Evolutionary conservation across 768 basidiomycete genomes (phyloP).

Genomic region (Suillus subalutaceus): DNA sequence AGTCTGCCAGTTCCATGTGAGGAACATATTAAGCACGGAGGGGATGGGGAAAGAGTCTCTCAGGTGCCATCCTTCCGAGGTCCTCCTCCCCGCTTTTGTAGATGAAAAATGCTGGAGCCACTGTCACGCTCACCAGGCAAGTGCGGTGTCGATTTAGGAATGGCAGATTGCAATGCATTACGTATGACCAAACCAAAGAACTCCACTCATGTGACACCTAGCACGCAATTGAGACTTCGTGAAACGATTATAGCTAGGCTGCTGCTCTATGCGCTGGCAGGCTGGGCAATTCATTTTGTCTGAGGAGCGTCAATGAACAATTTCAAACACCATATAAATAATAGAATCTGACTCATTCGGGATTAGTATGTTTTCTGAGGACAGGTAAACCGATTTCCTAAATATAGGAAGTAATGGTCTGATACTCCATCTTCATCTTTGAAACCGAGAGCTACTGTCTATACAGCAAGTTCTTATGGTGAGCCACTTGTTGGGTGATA

Average conservation of each 20-base stretch:
- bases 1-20: background rate
- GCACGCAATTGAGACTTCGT: background rate
- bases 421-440: too few species aligned
- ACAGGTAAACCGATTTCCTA: too few species aligned
- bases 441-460: too few species aligned
- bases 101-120: background rate
- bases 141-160: background rate
- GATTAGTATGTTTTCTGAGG: too few species aligned
- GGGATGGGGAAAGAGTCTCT: background rate
- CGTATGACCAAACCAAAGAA: background rate
- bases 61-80: background rate
- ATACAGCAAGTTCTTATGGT: background rate
- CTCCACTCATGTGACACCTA: background rate
- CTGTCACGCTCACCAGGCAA: background rate
- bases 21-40: background rate
- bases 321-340: too few species aligned
- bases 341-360: too few species aligned
- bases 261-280: background rate
- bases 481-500: background rate
- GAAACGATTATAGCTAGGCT: background rate
- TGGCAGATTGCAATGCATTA: background rate
- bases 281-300: too few species aligned
- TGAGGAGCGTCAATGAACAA: too few species aligned
- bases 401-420: too few species aligned
- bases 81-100: background rate